Base-by-base conservation (phyloP, 371 early-diverging fungal species). In the Fennellomyces sp. region DNA sequence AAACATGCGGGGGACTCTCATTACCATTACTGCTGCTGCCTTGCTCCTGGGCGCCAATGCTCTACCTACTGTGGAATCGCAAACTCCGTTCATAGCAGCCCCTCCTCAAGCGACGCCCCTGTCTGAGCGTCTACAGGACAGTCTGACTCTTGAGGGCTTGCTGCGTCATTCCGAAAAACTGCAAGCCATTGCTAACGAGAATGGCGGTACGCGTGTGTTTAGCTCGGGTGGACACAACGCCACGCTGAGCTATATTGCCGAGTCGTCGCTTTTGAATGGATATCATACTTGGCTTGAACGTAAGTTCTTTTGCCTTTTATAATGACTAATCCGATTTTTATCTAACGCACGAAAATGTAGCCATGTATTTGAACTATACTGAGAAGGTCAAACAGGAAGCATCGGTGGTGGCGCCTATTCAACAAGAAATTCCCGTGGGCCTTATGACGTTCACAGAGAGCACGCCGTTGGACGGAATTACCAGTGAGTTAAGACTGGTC, bases 131-230 rank as follows among this genome's bases (percentile, higher is more conserved):
- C 30, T 58, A 47, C 53, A 64, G 38, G 45, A 39, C 36, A 33
- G 45, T 6, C 35, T 64, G 27, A 54, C 59, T 21, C 19, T 58
- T 28, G 64, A 58, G 5, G 64, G 58, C 25, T 47, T 61, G 3
- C 26, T 61, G 47, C 61, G 61, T n/a, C 61, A 61, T 61, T 61
- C 61, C 13, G 45, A 33, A 17, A 29, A 53, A 47, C 61, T 61
- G 11, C 52, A 52, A 48, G 28, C n/a, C 12, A 61, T 61, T 31
- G 61, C 61, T 6, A 39, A 52, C 15, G 53, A 52, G 33, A 39
- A 61, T 15, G 61, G 48, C 15, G 53, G 53, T 13, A 61, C 61
- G 5, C 61, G 61, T 25, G 61, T 61, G 2, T 61, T 61, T 31
- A 52, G 61, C 35, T 53, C 53, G 26, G 6, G 38, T 11, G 61